A percentile compares a stretch with the other conserved stretches of the same genome.
These are phyloP conservation scores for Boletus pseudopeckii DNA, from an alignment of 768 basidiomycete species.

Conservation along the genomic window DNA sequence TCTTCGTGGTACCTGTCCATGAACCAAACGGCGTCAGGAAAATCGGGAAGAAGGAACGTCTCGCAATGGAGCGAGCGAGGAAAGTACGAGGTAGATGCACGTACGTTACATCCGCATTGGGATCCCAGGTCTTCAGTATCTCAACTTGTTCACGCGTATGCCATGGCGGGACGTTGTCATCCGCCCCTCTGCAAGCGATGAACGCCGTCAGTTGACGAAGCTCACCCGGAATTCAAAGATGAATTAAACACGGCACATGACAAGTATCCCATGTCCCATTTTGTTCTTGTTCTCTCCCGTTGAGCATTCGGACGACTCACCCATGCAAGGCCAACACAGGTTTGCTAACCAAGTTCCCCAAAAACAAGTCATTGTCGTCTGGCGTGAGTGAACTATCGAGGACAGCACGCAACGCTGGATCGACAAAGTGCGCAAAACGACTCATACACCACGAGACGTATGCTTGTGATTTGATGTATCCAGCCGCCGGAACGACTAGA, in stretches of 20 bases:
- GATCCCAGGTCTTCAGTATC: constrained; percentile 56
- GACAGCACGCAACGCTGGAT: constrained; percentile 68
- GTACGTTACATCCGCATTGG: constrained; percentile 51
- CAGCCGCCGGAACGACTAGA: constrained; percentile 72
- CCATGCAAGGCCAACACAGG: constrained; percentile 79
- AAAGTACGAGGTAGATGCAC: constrained; percentile 14
- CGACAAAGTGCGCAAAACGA: constrained; percentile 73
- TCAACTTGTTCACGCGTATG: constrained; percentile 69
- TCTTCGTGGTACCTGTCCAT: constrained; percentile 61
- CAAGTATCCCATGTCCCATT: neutral
- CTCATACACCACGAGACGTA: constrained; percentile 76
- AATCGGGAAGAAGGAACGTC: neutral
- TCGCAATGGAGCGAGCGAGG: neutral
- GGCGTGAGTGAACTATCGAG: constrained; percentile 72
- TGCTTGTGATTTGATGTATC: constrained; percentile 82
- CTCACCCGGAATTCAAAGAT: neutral
- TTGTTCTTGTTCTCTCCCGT: neutral
- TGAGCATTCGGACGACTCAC: constrained; percentile 36
- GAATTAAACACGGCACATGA: neutral
- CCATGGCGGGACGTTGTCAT: constrained; percentile 87
- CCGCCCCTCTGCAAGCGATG: constrained; percentile 52
- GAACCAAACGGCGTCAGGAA: neutral
- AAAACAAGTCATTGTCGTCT: constrained; percentile 85
- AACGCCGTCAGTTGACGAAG: neutral
- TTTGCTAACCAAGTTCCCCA: constrained; percentile 70